Base-by-base conservation (phyloP, 768 basidiomycete species). In the Suillus paluster region DNA sequence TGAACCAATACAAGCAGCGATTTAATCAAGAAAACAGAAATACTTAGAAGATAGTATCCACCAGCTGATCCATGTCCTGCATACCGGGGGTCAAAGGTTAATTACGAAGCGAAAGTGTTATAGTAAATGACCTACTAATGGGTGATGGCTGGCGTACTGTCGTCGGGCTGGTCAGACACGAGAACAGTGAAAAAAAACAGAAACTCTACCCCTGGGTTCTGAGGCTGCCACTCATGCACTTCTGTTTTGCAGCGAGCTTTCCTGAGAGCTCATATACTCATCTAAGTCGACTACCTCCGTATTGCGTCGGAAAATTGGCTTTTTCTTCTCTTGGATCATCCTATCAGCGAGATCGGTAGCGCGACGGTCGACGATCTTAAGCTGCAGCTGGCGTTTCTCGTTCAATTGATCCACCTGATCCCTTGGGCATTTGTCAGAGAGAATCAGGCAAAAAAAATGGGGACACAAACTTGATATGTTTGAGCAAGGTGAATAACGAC, bases 401-500 rank as follows among this genome's bases (percentile, higher is more conserved):
- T 68, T 68, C 25, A 64, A 57, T 60, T 59, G 5, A 11, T 65
- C 63, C 14, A 74, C 72, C 9, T 62, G 44, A 42, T 54, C 11
- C 50, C 72, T 72, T 52, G 27, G 52, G 4, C 1, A 59, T 53
- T 7, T 38, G 53, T 5, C 14, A 12, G 42, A 3, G 56, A 61
- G 39, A 14, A 12, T 1, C n/a, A 25, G 5, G 17, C 36, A 33
- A 5, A 48, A 5, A 48, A 49, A 34, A 30, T 8, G 56, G 1
- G 9, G 23, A 9, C 14, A 60, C 71, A n/a, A 61, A 73, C 73
- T 69, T 73, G 25, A 74, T 61, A 42, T 60, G 58, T 6, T 60
- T 23, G 9, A 73, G n/a, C 17, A 73, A 63, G 49, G 68, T 62
- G 14, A 33, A n/a, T 36, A 73, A 41, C 27, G 71, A 75, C 9